Evolutionary conservation across 768 basidiomycete genomes (phyloP).

Genomic region (Symmetrospora coprosmae): DNA sequence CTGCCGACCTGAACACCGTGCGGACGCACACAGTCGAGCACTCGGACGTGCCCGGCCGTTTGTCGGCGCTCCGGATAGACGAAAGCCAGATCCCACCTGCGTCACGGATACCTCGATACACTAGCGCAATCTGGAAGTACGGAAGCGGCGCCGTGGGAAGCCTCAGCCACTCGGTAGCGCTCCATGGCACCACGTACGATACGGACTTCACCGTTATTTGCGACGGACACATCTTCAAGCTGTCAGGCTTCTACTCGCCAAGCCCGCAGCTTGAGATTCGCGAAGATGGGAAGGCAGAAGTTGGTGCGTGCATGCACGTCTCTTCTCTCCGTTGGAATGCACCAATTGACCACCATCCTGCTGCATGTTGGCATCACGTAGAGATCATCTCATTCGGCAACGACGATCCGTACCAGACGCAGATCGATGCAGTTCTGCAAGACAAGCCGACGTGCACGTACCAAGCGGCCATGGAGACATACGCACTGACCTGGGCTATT

Average conservation of each 20-base stretch:
- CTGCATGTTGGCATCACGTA: too few species aligned
- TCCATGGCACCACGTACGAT: constrained; percentile 83
- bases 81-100: constrained; percentile 59
- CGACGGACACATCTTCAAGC: constrained; percentile 23
- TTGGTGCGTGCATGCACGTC: not conserved
- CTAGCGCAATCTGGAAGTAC: constrained; percentile 91
- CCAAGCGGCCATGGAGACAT: constrained; percentile 25
- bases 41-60: constrained; percentile 72
- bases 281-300: not conserved
- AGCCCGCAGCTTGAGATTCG: constrained; percentile 10
- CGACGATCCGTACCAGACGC: constrained; percentile 59
- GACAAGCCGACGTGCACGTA: constrained; percentile 20
- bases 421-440: constrained; percentile 20
- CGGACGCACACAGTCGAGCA: constrained; percentile 77
- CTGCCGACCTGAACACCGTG: constrained; percentile 58
- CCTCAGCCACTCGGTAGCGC: constrained; percentile 71
- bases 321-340: not conserved
- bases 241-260: constrained; percentile 15
- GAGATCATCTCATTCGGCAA: constrained; percentile 57
- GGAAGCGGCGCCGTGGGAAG: constrained; percentile 82
- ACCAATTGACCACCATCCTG: too few species aligned
- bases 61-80: constrained; percentile 68
- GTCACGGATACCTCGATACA: constrained; percentile 83
- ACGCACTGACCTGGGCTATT: constrained; percentile 28
- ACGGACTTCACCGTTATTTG: constrained; percentile 23